A percentile compares a stretch with the other conserved stretches of the same genome.
phyloP scores from a whole-genome alignment of 164 flowering plant species.

The Echeveria elegans region DNA sequence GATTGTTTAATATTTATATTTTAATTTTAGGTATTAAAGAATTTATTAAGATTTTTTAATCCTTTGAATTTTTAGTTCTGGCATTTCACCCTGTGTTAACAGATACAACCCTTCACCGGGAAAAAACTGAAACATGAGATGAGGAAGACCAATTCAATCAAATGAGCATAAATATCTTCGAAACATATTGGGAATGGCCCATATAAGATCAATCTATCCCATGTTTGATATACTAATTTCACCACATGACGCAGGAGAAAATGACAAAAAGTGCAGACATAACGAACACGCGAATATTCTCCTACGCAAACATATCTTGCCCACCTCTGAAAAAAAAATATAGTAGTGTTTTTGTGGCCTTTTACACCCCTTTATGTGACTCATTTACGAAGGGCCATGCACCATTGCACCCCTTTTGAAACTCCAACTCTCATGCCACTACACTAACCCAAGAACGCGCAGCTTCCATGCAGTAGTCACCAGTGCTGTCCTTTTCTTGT shows the following conservation, averaged over 20 bases:
- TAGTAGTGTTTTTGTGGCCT: background rate
- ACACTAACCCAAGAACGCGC: background rate
- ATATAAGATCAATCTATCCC: background rate
- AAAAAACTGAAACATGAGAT: no score
- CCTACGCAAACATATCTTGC: background rate
- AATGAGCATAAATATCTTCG: background rate
- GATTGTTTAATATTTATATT: no score
- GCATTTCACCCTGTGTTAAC: no score
- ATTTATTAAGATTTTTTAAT: no score
- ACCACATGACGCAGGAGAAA: background rate
- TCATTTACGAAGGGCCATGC: constrained; percentile 1
- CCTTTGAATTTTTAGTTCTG: no score
- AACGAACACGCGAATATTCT: background rate
- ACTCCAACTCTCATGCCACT: background rate
- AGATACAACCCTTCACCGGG: no score
- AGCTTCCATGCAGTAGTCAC: background rate
- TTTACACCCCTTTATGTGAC: background rate
- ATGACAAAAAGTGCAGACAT: background rate
- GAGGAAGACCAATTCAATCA: background rate
- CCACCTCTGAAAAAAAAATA: background rate
- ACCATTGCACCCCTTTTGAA: constrained; percentile 1
- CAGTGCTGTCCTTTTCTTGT: background rate
- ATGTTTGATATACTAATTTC: background rate
- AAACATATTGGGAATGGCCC: background rate
- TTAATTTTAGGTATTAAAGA: no score